Evolutionary conservation across 106 monocot species (phyloP), one percentile per base, ranked within the genome.

Genomic region (Platanthera zijinensis): DNA sequence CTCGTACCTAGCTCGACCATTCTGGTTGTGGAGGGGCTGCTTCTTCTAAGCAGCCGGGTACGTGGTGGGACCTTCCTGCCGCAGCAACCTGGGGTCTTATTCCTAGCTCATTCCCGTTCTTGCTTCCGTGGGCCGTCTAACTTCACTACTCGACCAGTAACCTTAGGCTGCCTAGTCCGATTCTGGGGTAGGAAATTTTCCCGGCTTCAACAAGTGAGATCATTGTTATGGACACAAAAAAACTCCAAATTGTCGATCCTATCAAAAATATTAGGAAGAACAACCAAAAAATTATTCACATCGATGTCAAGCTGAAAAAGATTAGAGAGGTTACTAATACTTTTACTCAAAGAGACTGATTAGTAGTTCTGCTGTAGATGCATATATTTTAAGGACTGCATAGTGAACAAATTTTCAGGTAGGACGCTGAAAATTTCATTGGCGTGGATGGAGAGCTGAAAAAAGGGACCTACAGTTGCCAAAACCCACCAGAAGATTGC

Each of bases 281-380:
- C 22, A 18, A 83, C 92, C 0, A 50, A 62, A 62, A 92, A 89
- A 7, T n/a, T 69, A 50, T 92, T 92, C 11, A 61, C 1, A 5
- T 89, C 89, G 47, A 92, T 69, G 76, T 92, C 92, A 51, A 92
- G 71, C 1, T 77, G 57, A 46, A 72, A 51, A 62, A 92, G 89
- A 61, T 75, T 78, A 15, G 86, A 82, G 59, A 92, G 84, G 59
- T 89, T 86, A 28, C 86, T 49, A 18, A 92, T 50, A 11, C 39
- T 76, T 3, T 49, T 4, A 52, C 73, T 81, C 77, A 89, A 19
- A 10, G 14, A 47, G 8, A 89, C 92, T 0, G 80, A 1, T 17
- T 89, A 81, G 25, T 48, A 8, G 68, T 92, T 92, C 45, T 75
- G 68, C 51, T 86, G 86, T 14, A 92, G 53, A 30, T 77, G 63